Evolutionary conservation across 495 filamentous ascomycete genomes (phyloP).

Genomic region (Neurospora cerealis): DNA sequence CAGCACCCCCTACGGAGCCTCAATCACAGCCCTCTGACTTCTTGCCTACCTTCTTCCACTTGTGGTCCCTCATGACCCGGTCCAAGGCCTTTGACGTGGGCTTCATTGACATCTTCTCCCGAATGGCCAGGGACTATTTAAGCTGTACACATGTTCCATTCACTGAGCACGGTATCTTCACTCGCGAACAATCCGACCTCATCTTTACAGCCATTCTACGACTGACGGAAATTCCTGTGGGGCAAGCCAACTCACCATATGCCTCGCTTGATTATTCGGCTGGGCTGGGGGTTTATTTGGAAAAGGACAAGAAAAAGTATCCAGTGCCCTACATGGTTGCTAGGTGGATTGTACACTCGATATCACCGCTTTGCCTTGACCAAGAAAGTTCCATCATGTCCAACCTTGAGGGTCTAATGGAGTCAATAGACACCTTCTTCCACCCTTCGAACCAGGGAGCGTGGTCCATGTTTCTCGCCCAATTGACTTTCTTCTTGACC

Average conservation of each 20-base stretch:
- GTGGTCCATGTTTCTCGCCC: slow-evolving; percentile 86
- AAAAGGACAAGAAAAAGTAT: slow-evolving; percentile 86
- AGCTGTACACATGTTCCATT: slow-evolving; percentile 67
- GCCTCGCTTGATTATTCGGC: slow-evolving; percentile 73
- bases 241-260: slow-evolving; percentile 90
- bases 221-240: slow-evolving; percentile 90
- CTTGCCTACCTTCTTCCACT: slow-evolving; percentile 84
- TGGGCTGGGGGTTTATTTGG: slow-evolving; percentile 73
- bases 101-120: slow-evolving; percentile 82
- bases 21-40: slow-evolving; percentile 73
- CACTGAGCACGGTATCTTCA: slow-evolving; percentile 81
- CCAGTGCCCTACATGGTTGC: slow-evolving; percentile 86
- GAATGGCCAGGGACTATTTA: slow-evolving; percentile 75
- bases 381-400: slow-evolving; percentile 69
- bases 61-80: slow-evolving; percentile 88
- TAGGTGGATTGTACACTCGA: slow-evolving; percentile 88
- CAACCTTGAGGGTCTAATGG: slow-evolving; percentile 84
- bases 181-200: slow-evolving; percentile 79
- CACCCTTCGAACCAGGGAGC: slow-evolving; percentile 91
- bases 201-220: slow-evolving; percentile 89
- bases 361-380: slow-evolving; percentile 77
- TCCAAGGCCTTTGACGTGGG: slow-evolving; percentile 80
- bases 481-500: slow-evolving; percentile 84
- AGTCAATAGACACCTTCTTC: slow-evolving; percentile 97
- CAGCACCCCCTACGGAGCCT: slow-evolving; percentile 57